phyloP scores from a whole-genome alignment of 257 asterid species.

The Solanum etuberosum region DNA sequence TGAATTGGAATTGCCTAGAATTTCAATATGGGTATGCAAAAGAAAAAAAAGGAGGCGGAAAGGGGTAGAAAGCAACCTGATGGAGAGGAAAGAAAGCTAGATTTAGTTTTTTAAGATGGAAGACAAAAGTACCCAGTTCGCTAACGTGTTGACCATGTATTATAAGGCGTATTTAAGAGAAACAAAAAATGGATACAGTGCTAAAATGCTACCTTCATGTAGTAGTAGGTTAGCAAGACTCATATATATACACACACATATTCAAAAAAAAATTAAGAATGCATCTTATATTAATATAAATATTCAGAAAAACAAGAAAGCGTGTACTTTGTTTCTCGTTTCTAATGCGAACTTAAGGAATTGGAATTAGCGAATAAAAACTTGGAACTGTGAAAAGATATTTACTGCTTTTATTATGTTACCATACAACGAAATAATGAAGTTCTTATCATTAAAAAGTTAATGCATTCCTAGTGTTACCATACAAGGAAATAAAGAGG shows the following conservation, averaged over 20 bases:
- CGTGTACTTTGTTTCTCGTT: background rate
- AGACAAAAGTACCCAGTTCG: background rate
- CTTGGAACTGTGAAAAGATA: background rate
- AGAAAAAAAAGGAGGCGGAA: background rate
- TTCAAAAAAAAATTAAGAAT: background rate
- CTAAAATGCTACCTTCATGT: background rate
- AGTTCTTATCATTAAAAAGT: background rate
- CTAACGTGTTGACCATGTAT: background rate
- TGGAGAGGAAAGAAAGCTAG: background rate
- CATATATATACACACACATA: background rate
- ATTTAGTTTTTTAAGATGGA: background rate
- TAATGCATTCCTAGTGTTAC: background rate
- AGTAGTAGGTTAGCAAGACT: background rate
- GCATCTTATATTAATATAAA: background rate
- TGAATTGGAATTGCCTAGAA: background rate
- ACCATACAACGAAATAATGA: background rate
- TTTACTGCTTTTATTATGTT: background rate
- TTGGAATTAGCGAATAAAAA: background rate
- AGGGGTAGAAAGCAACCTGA: background rate
- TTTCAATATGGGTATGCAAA: background rate
- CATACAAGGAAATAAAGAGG: background rate
- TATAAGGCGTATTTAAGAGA: background rate
- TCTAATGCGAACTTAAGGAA: background rate
- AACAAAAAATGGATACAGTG: background rate
- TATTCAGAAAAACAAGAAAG: background rate